phyloP scores from a whole-genome alignment of 2,329 filamentous ascomycete species.

The Aspergillus felis region DNA sequence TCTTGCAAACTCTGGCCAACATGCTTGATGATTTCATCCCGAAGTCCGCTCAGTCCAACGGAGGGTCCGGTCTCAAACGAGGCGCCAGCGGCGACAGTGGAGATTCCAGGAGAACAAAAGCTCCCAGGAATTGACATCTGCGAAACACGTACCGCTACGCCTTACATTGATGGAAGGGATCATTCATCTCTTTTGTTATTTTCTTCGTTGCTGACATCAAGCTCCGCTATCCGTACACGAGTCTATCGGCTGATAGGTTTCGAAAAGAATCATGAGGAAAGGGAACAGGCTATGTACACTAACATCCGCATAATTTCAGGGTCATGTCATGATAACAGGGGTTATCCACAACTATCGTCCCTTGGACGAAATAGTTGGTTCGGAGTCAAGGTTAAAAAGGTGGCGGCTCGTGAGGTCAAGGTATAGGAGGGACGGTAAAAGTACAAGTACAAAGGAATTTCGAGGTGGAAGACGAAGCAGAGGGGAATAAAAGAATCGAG shows the following conservation, averaged over 20 bases:
- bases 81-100: conserved; percentile 20
- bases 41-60: conserved; percentile 2
- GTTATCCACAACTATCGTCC: conserved; percentile 19
- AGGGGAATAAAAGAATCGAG: conserved; percentile 13
- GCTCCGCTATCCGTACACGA: conserved; percentile 36
- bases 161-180: conserved; percentile 7
- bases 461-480: conserved; percentile 7
- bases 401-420: conserved; percentile 6
- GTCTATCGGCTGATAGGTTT: conserved; percentile 22
- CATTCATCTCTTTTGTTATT: conserved; percentile 26
- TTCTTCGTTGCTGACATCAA: conserved; percentile 34
- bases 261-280: conserved; percentile 15
- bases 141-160: not conserved
- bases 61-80: conserved; percentile 27
- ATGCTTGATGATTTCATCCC: conserved; percentile 29
- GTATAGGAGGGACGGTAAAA: conserved; percentile 21
- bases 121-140: conserved; percentile 18
- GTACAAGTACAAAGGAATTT: conserved; percentile 23
- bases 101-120: conserved; percentile 26
- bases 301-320: conserved; percentile 27
- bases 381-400: conserved; percentile 4
- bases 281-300: conserved; percentile 36
- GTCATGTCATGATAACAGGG: conserved; percentile 19
- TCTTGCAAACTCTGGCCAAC: conserved; percentile 54
- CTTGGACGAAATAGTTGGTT: not conserved